These are phyloP conservation scores for Tolypocladium amazonense DNA, from an alignment of 2,329 filamentous ascomycete species.

Conservation along the genomic window DNA sequence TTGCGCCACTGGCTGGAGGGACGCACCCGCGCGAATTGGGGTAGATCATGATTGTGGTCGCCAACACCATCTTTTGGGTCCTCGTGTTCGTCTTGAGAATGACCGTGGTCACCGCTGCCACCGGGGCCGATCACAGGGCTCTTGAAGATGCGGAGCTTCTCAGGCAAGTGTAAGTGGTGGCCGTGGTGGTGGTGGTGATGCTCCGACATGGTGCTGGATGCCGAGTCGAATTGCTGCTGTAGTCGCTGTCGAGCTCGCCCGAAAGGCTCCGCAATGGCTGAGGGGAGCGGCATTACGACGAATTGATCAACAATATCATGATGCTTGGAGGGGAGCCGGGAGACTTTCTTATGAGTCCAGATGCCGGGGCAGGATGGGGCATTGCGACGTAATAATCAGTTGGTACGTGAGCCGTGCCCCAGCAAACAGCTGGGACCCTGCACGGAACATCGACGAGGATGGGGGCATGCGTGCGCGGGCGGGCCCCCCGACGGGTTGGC, in stretches of 20 bases:
- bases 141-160: slow-evolving; percentile 20
- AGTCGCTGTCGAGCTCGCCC: background rate
- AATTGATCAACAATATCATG: background rate
- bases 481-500: background rate
- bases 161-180: slow-evolving; percentile 3
- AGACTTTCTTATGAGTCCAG: background rate
- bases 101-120: background rate
- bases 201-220: slow-evolving; percentile 7
- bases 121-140: slow-evolving; percentile 14
- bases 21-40: slow-evolving; percentile 15
- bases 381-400: too few species aligned
- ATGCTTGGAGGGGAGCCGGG: background rate
- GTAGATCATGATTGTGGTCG: slow-evolving; percentile 7
- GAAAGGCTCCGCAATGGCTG: background rate
- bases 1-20: too few species aligned
- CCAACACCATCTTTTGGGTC: background rate
- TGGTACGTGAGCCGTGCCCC: background rate
- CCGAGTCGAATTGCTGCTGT: background rate
- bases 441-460: background rate
- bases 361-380: background rate
- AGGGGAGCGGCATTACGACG: background rate
- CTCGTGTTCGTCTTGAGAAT: background rate
- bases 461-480: background rate
- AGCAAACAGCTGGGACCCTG: background rate
- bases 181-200: background rate